Evolutionary conservation across 2,329 filamentous ascomycete species (phyloP).

Genomic region (Monascus ruber): DNA sequence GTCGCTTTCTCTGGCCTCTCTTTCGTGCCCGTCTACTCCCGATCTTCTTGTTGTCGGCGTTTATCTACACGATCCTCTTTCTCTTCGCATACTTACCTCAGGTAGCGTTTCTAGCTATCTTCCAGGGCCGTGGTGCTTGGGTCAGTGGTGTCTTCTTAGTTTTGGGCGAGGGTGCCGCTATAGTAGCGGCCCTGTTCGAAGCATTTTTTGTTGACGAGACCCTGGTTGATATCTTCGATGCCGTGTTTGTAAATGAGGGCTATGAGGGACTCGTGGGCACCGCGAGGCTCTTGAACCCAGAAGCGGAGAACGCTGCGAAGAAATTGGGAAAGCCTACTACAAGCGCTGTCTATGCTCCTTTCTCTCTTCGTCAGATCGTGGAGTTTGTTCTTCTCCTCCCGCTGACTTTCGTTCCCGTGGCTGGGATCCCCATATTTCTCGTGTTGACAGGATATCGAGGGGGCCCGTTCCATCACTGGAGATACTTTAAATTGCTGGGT

Average conservation of each 20-base stretch:
- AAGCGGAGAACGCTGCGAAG: slow-evolving; percentile 62
- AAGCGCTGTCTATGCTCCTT: slow-evolving; percentile 70
- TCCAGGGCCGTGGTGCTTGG: slow-evolving; percentile 81
- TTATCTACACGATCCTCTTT: slow-evolving; percentile 79
- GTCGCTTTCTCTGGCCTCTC: slow-evolving; percentile 72
- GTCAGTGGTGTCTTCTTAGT: slow-evolving; percentile 78
- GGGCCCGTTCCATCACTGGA: slow-evolving; percentile 80
- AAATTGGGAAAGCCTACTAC: slow-evolving; percentile 72
- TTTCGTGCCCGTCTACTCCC: slow-evolving; percentile 69
- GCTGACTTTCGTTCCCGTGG: slow-evolving; percentile 74
- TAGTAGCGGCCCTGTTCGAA: slow-evolving; percentile 59
- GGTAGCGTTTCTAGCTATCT: slow-evolving; percentile 77
- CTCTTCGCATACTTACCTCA: slow-evolving; percentile 81
- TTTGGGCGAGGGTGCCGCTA: slow-evolving; percentile 53
- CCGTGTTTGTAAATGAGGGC: slow-evolving; percentile 65
- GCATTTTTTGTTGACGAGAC: slow-evolving; percentile 73
- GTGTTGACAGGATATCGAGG: slow-evolving; percentile 76
- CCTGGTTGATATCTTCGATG: slow-evolving; percentile 73
- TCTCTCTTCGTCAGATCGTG: slow-evolving; percentile 79
- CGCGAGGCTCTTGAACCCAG: slow-evolving; percentile 53
- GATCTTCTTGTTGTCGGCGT: slow-evolving; percentile 65
- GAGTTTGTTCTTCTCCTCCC: slow-evolving; percentile 72
- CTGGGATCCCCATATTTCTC: slow-evolving; percentile 76
- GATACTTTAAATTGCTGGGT: slow-evolving; percentile 74
- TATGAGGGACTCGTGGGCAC: slow-evolving; percentile 57